phyloP scores from a whole-genome alignment of 2,329 filamentous ascomycete genomes.

The Stagonosporopsis cucurbitacearum region DNA sequence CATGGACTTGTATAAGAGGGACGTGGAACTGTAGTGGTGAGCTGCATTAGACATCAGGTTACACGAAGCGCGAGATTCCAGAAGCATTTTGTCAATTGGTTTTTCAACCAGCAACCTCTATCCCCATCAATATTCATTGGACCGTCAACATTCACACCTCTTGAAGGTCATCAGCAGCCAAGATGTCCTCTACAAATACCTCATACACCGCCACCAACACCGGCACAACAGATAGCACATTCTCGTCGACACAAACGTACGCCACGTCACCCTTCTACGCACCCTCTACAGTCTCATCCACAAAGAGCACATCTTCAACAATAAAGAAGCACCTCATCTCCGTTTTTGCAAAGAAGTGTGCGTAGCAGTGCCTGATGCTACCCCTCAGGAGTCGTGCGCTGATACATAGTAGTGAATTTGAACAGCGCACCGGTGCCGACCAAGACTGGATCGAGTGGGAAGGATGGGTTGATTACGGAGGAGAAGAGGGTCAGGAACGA shows the following conservation, averaged over 20 bases:
- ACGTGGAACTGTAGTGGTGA: background rate
- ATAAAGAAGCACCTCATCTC: conserved; percentile 24
- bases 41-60: background rate
- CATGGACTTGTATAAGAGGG: background rate
- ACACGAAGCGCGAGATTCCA: background rate
- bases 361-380: background rate
- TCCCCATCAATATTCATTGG: too few relatives aligned
- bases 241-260: conserved; percentile 1
- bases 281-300: conserved; percentile 15
- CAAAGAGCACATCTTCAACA: conserved; percentile 19
- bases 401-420: background rate
- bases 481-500: conserved; percentile 17
- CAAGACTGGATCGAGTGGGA: conserved; percentile 2
- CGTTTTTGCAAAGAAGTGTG: conserved; percentile 23
- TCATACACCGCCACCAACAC: background rate
- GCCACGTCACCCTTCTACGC: conserved; percentile 21
- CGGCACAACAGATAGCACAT: background rate
- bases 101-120: background rate
- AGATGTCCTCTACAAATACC: conserved; percentile 10
- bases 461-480: conserved; percentile 6
- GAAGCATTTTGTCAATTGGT: background rate
- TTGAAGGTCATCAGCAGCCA: background rate
- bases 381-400: background rate
- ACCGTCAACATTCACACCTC: background rate
- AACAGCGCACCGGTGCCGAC: background rate